phyloP scores from a whole-genome alignment of 169 alveolate species.

The Plasmodium berghei region DNA sequence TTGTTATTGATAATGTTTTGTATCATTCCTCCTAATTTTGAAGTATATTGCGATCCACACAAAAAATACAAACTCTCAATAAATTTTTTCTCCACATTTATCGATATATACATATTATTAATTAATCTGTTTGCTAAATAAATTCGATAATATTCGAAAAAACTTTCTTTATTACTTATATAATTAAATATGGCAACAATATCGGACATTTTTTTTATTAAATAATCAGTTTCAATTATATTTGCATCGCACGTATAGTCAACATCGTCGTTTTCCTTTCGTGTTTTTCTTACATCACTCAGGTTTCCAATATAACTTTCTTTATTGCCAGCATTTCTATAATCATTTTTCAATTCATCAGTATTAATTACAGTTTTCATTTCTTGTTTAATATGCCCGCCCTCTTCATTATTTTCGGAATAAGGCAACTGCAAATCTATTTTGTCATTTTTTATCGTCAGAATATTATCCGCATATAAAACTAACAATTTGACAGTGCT shows the following conservation, averaged over 20 bases:
- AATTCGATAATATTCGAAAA: conserved; percentile 64
- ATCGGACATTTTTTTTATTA: conserved; percentile 63
- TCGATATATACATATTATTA: conserved; percentile 58
- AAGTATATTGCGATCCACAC: conserved; percentile 89
- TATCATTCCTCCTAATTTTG: conserved; percentile 89
- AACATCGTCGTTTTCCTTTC: neutral
- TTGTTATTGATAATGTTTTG: conserved; percentile 80
- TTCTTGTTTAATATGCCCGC: neutral
- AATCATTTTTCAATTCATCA: neutral
- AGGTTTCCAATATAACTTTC: conserved; percentile 2
- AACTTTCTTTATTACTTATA: conserved; percentile 62
- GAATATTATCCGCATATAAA: conserved; percentile 59
- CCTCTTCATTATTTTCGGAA: neutral
- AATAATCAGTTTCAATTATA: neutral
- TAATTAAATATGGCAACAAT: conserved; percentile 63
- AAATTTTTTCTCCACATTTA: conserved; percentile 79
- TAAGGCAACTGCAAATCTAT: neutral
- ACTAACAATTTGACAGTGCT: conserved; percentile 65
- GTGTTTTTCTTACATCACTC: neutral
- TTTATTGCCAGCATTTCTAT: neutral
- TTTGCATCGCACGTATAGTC: neutral
- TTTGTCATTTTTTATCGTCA: neutral
- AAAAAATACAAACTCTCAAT: conserved; percentile 84
- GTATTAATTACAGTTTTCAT: neutral
- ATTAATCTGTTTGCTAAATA: conserved; percentile 71